These are phyloP conservation scores for Chrysoporthe cubensis DNA, from an alignment of 2,329 filamentous ascomycete species.

Conservation along the genomic window DNA sequence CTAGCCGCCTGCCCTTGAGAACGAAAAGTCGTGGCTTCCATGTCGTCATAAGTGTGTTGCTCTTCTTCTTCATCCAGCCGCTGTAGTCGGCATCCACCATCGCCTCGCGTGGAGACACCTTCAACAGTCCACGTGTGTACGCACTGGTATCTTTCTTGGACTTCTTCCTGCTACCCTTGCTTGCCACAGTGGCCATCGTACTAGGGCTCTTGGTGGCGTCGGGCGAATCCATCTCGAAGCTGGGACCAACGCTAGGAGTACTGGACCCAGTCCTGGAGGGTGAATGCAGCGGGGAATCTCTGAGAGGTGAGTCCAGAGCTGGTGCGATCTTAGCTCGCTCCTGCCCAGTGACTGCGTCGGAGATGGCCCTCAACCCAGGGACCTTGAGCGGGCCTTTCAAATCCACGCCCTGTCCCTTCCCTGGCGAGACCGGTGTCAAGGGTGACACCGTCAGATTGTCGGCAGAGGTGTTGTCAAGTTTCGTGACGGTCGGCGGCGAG, in stretches of 20 bases:
- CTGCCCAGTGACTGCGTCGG: slow-evolving; percentile 67
- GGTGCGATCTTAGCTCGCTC: slow-evolving; percentile 58
- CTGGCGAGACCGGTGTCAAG: slow-evolving; percentile 48
- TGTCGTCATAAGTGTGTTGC: slow-evolving; percentile 91
- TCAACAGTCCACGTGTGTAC: slow-evolving; percentile 83
- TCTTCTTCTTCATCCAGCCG: slow-evolving; percentile 99
- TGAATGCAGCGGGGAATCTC: slow-evolving; percentile 61
- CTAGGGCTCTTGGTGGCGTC: slow-evolving; percentile 63
- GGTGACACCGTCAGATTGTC: slow-evolving; percentile 42
- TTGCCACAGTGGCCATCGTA: slow-evolving; percentile 51
- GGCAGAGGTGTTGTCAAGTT: slow-evolving; percentile 53
- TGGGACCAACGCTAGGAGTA: slow-evolving; percentile 66
- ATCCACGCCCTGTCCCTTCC: slow-evolving; percentile 43
- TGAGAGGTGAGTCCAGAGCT: slow-evolving; percentile 53
- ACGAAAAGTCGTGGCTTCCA: slow-evolving; percentile 98
- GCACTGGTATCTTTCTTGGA: slow-evolving; percentile 95
- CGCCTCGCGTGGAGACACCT: slow-evolving; percentile 80
- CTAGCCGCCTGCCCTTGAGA: slow-evolving; percentile 84
- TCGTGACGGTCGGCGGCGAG: slow-evolving; percentile 61
- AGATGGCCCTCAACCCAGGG: slow-evolving; percentile 76
- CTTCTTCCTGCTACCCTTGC: slow-evolving; percentile 64
- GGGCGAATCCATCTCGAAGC: slow-evolving; percentile 79
- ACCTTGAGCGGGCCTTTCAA: slow-evolving; percentile 49
- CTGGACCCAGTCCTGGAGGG: slow-evolving; percentile 78
- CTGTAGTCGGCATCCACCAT: slow-evolving; percentile 89